Percentiles rank a stretch among this genome's conserved stretches.
Conservation (phyloP, 1,139 yeast species). For the Komagataea norvegica region DNA sequence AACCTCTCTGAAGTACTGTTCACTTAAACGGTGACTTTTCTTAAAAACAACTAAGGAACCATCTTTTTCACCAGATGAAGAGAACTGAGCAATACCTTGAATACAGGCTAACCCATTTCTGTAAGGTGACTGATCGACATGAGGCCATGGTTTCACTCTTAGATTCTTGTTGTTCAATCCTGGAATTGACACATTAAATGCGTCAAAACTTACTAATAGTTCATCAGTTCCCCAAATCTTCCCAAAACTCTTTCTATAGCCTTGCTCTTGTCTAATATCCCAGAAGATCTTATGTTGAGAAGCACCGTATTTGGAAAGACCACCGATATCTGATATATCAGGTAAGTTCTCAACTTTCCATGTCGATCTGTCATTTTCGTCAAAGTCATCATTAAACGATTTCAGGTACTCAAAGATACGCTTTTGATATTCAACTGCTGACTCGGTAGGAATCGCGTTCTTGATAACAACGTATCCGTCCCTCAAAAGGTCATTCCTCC, state of each 20-base stretch:
- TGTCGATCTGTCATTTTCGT: conserved; percentile 23
- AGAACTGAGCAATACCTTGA: conserved; percentile 20
- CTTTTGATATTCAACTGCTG: conserved; percentile 18
- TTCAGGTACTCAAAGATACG: conserved; percentile 19
- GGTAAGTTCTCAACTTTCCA: conserved; percentile 27
- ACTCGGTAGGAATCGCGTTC: conserved; percentile 19
- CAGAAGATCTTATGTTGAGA: conserved; percentile 28
- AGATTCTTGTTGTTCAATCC: conserved; percentile 11
- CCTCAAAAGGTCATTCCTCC: conserved; percentile 23
- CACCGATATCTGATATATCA: conserved; percentile 15
- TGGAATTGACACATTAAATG: conserved; percentile 25
- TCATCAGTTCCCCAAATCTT: conserved; percentile 28
- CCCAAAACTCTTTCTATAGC: conserved; percentile 22
- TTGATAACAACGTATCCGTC: conserved; percentile 26
- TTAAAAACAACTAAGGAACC: conserved; percentile 22
- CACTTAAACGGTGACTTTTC: conserved; percentile 16
- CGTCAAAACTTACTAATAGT: conserved; percentile 27
- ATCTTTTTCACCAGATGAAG: conserved; percentile 18
- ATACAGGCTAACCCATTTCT: conserved; percentile 18
- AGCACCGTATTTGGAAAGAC: conserved; percentile 18
- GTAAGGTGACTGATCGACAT: conserved; percentile 27
- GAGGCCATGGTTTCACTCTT: conserved; percentile 23
- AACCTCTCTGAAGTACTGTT: conserved; percentile 19
- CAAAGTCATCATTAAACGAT: conserved; percentile 18
- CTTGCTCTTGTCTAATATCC: conserved; percentile 27